Evolutionary conservation across 805 yeast genomes (phyloP), one percentile per base, ranked within the genome.

Genomic region (Monosporozyma solicola): DNA sequence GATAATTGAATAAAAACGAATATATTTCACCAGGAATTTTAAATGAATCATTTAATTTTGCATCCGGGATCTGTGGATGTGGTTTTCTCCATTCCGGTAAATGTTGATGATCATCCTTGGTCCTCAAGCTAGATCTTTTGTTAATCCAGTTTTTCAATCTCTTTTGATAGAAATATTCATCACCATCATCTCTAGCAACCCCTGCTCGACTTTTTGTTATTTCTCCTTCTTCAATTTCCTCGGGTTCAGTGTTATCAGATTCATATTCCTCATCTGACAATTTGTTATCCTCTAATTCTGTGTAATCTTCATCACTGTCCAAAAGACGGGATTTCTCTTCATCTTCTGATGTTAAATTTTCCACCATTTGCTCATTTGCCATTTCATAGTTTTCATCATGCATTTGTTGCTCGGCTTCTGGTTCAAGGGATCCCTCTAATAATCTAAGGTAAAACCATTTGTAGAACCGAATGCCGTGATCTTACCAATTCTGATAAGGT

Each of bases 21-120:
- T 85, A 89, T 0, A 94, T 82, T 58, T 92, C 97, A 2, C 97
- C 98, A 0, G 99, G 98, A 0, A 94, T 74, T 54, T 72, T 78
- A 67, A 84, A 89, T 8, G 78, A 79, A 41, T 79, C 80, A 62
- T 88, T 85, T 5, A 92, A 69, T 6, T 78, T 74, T 0, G 95
- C 91, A 66, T 89, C 97, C 0, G 87, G 77, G 27, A 79, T 73
- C 0, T 78, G 71, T 0, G 97, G 97, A 68, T 90, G 95, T 0
- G 94, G 86, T 60, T 77, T 77, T 27, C 70, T 62, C 87, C 90
- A 86, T 66, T 90, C 96, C 0, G 75, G 75, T 2, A 52, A 41
- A 1, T 54, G 53, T 1, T 59, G 59, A 25, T 57, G 43, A 5
- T 48, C 49, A 20, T 71, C 64, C 2, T 58, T 50, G n/a, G 27